Percentiles rank a stretch among this genome's conserved stretches.
phyloP scores from a whole-genome alignment of 129 eudicot species.

The Centrapalus pauciflorus region DNA sequence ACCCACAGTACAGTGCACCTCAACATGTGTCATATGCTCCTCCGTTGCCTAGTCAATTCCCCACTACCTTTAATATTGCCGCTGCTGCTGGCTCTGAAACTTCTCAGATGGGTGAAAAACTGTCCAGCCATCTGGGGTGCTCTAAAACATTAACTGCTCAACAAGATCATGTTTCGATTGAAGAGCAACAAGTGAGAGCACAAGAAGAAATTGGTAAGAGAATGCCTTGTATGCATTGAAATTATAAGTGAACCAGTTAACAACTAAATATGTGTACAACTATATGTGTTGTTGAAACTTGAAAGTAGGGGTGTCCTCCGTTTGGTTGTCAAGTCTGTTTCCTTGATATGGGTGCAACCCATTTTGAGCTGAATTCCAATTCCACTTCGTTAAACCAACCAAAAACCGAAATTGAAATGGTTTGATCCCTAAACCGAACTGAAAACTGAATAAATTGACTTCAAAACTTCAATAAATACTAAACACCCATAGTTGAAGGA shows the following conservation, averaged over 20 bases:
- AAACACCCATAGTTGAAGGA: no score
- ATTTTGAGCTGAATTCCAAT: no score
- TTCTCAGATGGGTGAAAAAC: conserved; percentile 11
- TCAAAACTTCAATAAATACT: no score
- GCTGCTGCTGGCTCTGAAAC: conserved; percentile 2
- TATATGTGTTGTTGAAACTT: no score
- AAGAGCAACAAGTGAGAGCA: conserved; percentile 16
- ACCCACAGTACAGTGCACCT: conserved; percentile 32
- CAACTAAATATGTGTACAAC: not conserved
- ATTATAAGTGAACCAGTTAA: not conserved
- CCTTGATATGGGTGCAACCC: no score
- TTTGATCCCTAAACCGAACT: no score
- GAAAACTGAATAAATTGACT: no score
- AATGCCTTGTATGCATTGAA: not conserved
- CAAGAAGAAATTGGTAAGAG: conserved; percentile 30
- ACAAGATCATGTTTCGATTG: conserved; percentile 17
- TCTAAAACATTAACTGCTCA: conserved; percentile 6
- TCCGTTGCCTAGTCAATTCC: conserved; percentile 11
- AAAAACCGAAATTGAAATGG: no score
- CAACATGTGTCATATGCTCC: conserved; percentile 27
- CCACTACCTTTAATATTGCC: conserved; percentile 14
- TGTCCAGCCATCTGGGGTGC: not conserved
- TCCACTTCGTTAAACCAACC: no score
- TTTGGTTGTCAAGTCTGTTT: no score
- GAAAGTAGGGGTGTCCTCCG: no score